Conservation (phyloP, 2,329 filamentous ascomycete species). For the Cladosporium sp. region DNA sequence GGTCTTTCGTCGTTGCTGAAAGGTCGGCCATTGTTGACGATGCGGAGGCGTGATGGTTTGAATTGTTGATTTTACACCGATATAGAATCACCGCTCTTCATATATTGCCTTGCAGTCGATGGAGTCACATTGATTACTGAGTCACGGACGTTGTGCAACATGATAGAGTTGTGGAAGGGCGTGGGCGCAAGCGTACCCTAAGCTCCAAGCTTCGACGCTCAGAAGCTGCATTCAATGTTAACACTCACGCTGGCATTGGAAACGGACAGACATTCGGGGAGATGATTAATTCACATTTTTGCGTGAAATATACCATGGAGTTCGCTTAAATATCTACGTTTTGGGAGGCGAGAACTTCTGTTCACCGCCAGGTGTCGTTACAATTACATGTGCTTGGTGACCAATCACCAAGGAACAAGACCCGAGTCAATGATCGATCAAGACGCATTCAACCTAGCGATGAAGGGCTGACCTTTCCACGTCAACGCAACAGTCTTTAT, state of each 20-base stretch:
- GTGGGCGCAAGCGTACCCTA: not conserved
- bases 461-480: constrained; percentile 26
- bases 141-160: not conserved
- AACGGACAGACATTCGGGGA: not conserved
- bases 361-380: not conserved
- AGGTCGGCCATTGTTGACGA: not conserved
- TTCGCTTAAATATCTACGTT: no score
- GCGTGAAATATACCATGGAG: no score
- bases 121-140: not conserved
- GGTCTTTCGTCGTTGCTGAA: not conserved
- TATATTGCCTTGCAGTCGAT: not conserved
- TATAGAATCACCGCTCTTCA: not conserved
- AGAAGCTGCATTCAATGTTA: not conserved
- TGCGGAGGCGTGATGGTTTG: not conserved
- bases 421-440: not conserved
- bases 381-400: not conserved
- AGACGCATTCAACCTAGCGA: not conserved
- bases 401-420: not conserved
- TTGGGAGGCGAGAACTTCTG: not conserved
- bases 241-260: not conserved
- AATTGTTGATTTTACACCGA: not conserved
- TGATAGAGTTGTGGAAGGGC: not conserved
- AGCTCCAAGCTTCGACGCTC: not conserved
- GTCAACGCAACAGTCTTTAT: constrained; percentile 23
- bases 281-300: not conserved